Evolutionary conservation across 176 grass and related monocot species (phyloP).

Genomic region (Chrysopogon serrulatus): DNA sequence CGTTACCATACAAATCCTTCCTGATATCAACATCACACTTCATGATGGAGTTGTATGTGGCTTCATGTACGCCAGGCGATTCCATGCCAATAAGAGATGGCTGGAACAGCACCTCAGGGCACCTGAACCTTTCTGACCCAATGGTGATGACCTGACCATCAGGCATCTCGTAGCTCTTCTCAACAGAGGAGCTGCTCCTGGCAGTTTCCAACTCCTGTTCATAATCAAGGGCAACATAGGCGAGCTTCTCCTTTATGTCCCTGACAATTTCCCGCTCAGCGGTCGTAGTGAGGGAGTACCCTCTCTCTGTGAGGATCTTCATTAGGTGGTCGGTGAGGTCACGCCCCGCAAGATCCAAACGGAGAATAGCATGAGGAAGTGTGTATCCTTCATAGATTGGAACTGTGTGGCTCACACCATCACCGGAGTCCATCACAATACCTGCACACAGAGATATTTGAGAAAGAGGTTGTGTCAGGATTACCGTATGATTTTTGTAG

Average conservation of each 20-base stretch:
- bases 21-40: too few species aligned
- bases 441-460: slow-evolving; percentile 22
- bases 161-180: slow-evolving; percentile 86
- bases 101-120: too few species aligned
- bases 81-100: background rate
- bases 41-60: slow-evolving; percentile 13
- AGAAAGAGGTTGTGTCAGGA: background rate
- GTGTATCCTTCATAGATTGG: slow-evolving; percentile 88
- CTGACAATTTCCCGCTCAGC: slow-evolving; percentile 87
- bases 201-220: slow-evolving; percentile 71
- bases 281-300: slow-evolving; percentile 74
- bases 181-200: slow-evolving; percentile 73
- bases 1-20: too few species aligned
- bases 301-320: slow-evolving; percentile 92
- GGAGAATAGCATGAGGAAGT: slow-evolving; percentile 85
- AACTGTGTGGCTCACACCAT: slow-evolving; percentile 87
- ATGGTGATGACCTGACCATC: slow-evolving; percentile 55
- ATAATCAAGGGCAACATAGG: slow-evolving; percentile 73
- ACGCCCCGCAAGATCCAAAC: slow-evolving; percentile 83
- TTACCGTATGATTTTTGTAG: background rate
- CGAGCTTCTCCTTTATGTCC: slow-evolving; percentile 84
- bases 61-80: too few species aligned
- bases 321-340: slow-evolving; percentile 77
- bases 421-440: slow-evolving; percentile 87
- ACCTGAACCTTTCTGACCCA: background rate